These are phyloP conservation scores for Rhynchosporium agropyri DNA, from an alignment of 2,329 filamentous ascomycete genomes.

Conservation along the genomic window DNA sequence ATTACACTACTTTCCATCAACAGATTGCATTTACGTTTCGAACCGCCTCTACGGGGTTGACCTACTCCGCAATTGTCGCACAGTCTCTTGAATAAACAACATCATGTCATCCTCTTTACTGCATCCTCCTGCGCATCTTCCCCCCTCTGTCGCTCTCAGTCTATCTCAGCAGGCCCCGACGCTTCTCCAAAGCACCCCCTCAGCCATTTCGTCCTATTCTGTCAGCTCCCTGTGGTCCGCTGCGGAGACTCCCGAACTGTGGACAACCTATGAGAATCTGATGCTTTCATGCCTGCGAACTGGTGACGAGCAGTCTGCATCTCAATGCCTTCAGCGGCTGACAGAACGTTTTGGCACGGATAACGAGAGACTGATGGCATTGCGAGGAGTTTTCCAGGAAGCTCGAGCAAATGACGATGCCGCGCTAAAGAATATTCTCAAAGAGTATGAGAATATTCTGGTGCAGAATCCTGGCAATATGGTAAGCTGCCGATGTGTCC, in stretches of 20 bases:
- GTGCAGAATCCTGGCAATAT: constrained; percentile 76
- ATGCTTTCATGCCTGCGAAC: constrained; percentile 82
- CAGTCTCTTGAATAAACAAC: background rate
- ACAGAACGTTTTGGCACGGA: constrained; percentile 77
- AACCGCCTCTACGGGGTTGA: background rate
- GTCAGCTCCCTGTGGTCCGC: constrained; percentile 56
- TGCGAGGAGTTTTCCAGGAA: constrained; percentile 83
- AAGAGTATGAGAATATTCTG: constrained; percentile 77
- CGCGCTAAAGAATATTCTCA: constrained; percentile 69
- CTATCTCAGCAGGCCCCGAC: constrained; percentile 63
- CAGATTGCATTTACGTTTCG: background rate
- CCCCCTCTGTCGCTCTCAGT: constrained; percentile 57
- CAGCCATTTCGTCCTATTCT: constrained; percentile 57
- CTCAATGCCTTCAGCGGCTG: constrained; percentile 73
- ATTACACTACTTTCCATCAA: background rate
- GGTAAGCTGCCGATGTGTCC: constrained; percentile 48
- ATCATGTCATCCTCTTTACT: constrained; percentile 57
- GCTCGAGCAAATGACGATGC: constrained; percentile 69
- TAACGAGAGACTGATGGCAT: constrained; percentile 84
- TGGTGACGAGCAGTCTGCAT: constrained; percentile 78
- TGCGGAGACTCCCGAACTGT: constrained; percentile 76
- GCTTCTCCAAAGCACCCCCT: constrained; percentile 57
- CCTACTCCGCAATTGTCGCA: background rate
- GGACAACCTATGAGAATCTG: constrained; percentile 85
- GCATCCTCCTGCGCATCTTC: constrained; percentile 58